Percentiles rank a stretch among this genome's conserved stretches.
These are phyloP conservation scores for Colletotrichum higginsianum DNA, from an alignment of 2,329 filamentous ascomycete genomes.

Conservation along the genomic window DNA sequence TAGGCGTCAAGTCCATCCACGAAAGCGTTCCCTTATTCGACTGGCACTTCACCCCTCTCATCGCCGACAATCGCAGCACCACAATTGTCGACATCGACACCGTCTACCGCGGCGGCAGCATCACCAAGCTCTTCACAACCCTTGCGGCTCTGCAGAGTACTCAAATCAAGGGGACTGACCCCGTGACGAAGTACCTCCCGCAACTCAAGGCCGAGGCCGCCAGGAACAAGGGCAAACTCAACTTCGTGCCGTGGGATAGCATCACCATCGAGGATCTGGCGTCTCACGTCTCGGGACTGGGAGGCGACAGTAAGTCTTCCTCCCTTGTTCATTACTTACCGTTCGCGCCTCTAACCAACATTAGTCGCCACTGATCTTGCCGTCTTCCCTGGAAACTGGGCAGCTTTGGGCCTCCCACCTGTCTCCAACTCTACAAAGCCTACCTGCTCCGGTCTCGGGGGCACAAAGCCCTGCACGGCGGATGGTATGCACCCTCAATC, in stretches of 20 bases:
- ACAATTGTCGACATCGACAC: conserved; percentile 55
- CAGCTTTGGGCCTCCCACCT: conserved; percentile 33
- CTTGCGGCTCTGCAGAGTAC: conserved; percentile 51
- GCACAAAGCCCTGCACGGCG: conserved; percentile 32
- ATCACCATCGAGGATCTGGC: conserved; percentile 43
- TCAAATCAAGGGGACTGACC: conserved; percentile 47
- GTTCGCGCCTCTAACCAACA: not conserved
- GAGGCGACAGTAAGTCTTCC: conserved; percentile 38
- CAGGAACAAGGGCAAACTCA: conserved; percentile 2
- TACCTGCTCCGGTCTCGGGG: conserved; percentile 39
- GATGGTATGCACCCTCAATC: conserved; percentile 2
- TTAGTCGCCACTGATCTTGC: conserved; percentile 38
- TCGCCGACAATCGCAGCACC: conserved; percentile 35
- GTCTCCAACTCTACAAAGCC: conserved; percentile 36
- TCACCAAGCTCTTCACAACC: conserved; percentile 60
- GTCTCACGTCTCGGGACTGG: conserved; percentile 42
- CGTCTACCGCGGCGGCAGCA: conserved; percentile 59
- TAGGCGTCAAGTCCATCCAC: conserved; percentile 60
- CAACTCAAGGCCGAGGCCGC: conserved; percentile 19
- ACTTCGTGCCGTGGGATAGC: conserved; percentile 39
- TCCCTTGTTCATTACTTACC: no score
- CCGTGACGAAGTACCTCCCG: conserved; percentile 48
- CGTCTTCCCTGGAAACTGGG: conserved; percentile 19
- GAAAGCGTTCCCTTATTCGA: conserved; percentile 56
- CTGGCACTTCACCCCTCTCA: conserved; percentile 57